Evolutionary conservation across 768 basidiomycete species (phyloP), one percentile per base, ranked within the genome.

Genomic region (Lactarius deliciosus): DNA sequence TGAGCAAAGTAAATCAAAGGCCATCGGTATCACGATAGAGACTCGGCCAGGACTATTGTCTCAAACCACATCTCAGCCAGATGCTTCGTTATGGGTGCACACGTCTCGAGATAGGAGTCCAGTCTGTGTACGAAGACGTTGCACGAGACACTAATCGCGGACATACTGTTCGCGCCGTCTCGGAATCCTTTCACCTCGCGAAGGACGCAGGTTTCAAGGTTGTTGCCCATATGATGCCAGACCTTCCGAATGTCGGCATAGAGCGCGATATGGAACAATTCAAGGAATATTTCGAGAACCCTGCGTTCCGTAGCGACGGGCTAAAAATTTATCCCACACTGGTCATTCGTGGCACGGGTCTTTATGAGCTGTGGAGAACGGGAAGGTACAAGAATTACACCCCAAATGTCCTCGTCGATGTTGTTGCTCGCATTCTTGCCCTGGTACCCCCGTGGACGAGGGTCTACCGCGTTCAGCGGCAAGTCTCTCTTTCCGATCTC

Each of bases 171-270:
- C 94, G 94, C 61, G 94, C 96, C 10, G 96, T 98, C 62, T 89
- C 92, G 57, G 96, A 99, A 76, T 92, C 91, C 15, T 99, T 99
- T 79, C 96, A 98, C 74, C 87, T 99, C 72, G 90, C 95, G 22
- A 99, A 99, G 76, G 96, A 99, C 73, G 97, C 96, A 1, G 97
- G 97, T 5, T 99, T 97, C 88, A 99, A 99, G 78, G 96, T 99
- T 63, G 97, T 99, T 34, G 96, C 96, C 22, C 97, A 99, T 75
- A 98, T 98, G 97, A 99, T 99, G 96, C 95, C 96, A 16, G 96
- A 99, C 76, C 84, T 98, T 10, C 96, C 96, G 10, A 99, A 99
- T 75, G 93, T 98, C 64, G 97, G 97, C 40, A 84, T 96, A 66
- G 97, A 98, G 79, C 87, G 97, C 64, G 97, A 99, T 77, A 85